Evolutionary conservation across 1,139 yeast genomes (phyloP), one percentile per base, ranked within the genome.

Genomic region (Zygosaccharomyces sapae): DNA sequence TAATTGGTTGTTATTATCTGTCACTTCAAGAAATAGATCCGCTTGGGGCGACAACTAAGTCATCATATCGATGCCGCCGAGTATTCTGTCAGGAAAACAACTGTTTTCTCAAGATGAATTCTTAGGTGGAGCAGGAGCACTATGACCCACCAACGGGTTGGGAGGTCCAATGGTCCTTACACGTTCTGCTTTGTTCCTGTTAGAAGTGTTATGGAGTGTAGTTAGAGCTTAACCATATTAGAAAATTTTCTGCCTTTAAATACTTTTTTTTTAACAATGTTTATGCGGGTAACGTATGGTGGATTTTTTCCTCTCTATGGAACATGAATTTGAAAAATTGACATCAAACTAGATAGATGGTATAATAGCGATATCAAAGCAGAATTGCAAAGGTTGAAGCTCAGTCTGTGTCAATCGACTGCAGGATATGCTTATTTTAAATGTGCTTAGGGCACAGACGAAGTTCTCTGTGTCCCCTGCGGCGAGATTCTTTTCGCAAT

Each of bases 21-120:
- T 63, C 68, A 63, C 62, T 52, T 57, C 58, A 53, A 52, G 48
- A 39, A 37, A 43, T 49, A 42, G 54, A 58, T 60, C 67, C 67
- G 67, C 61, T 56, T 64, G 67, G 67, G 67, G 68, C 68, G 67
- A 64, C 67, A 64, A 59, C 66, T 54, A 47, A 50, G 63, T 63
- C 67, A 63, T 63, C 67, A 62, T 55, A 24, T 16, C 16, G 20
- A 37, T 37, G 40, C 40, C 40, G n/a, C 13, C 29, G 40, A 30
- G 40, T 37, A 37, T 37, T 37, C 40, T 37, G 40, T 37, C 40
- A 6, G 19, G 40, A 37, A 37, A 37, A 37, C 40, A 6, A 13
- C 40, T 37, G 40, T 37, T 37, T 37, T 37, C 40, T 16, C 24
- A 30, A 37, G 40, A 27, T 13, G 10, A 37, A 13, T 12, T 27